phyloP scores from a whole-genome alignment of 352 stramenopile species.

The Phytophthora vignae region DNA sequence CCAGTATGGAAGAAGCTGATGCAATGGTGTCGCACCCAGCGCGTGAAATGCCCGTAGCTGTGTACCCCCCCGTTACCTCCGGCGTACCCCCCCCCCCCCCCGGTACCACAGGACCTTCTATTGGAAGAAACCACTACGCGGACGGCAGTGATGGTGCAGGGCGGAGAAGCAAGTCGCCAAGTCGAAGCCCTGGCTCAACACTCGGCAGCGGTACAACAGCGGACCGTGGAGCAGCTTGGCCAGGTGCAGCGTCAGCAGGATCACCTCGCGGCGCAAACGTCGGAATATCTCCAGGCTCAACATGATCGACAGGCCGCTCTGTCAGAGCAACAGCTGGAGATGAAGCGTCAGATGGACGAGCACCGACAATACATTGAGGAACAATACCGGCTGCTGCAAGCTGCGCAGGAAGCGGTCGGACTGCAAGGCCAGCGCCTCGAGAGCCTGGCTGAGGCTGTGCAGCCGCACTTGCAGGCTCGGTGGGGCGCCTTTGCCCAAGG shows the following conservation, averaged over 20 bases:
- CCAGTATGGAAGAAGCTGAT: too few species aligned
- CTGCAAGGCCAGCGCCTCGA: neutral
- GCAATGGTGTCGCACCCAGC: too few species aligned
- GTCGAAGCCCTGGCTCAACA: neutral
- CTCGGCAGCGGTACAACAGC: neutral
- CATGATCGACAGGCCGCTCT: neutral
- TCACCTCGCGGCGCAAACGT: neutral
- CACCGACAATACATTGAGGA: neutral
- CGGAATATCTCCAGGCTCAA: neutral
- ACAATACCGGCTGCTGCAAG: neutral
- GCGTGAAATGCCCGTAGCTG: too few species aligned
- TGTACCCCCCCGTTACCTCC: too few species aligned
- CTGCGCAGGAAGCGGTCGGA: neutral
- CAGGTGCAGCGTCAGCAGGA: neutral
- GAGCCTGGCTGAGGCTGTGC: neutral
- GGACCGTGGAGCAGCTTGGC: neutral
- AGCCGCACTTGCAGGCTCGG: neutral
- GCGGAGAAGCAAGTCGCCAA: neutral
- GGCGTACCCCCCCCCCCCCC: too few species aligned
- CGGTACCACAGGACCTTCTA: too few species aligned
- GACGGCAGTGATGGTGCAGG: too few species aligned
- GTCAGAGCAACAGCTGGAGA: neutral
- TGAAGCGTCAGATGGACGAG: slow-evolving; percentile 1
- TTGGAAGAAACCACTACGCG: too few species aligned
- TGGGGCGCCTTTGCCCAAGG: too few species aligned